Evolutionary conservation across 805 yeast genomes (phyloP).

Genomic region (Maudiozyma barnettii): DNA sequence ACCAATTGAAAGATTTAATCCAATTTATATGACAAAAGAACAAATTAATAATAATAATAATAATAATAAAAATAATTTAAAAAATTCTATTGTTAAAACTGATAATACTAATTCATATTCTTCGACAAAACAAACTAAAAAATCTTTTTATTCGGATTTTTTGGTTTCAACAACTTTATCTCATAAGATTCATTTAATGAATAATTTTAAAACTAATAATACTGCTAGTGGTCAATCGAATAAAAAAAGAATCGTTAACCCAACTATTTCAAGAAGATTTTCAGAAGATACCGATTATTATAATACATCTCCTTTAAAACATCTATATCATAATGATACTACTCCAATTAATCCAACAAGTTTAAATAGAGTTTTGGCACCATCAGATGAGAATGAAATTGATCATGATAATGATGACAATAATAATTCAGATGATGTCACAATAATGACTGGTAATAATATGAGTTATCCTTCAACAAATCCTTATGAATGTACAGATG

Average conservation of each 20-base stretch:
- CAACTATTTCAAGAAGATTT: slow-evolving; percentile 17
- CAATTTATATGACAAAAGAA: background rate
- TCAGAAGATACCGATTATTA: slow-evolving; percentile 27
- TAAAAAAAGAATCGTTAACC: background rate
- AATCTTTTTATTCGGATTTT: slow-evolving; percentile 9
- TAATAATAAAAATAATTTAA: background rate
- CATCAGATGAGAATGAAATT: background rate
- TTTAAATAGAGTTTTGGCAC: slow-evolving; percentile 13
- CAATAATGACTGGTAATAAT: background rate
- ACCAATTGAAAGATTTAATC: background rate
- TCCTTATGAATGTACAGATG: background rate
- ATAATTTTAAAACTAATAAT: background rate
- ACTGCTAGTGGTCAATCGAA: background rate
- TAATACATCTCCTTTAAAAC: slow-evolving; percentile 28
- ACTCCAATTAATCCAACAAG: slow-evolving; percentile 17
- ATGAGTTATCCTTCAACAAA: background rate
- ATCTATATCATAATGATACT: slow-evolving; percentile 23
- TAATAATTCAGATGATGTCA: background rate
- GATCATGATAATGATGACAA: background rate
- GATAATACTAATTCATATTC: background rate
- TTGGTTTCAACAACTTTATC: slow-evolving; percentile 16
- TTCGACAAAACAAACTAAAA: background rate
- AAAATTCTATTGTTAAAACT: background rate
- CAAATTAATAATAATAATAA: background rate
- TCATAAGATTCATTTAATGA: slow-evolving; percentile 7